Percentiles rank a stretch among this genome's conserved stretches.
Evolutionary conservation across 805 yeast genomes (phyloP).

Genomic region (Cyberlindnera euphorbiae): DNA sequence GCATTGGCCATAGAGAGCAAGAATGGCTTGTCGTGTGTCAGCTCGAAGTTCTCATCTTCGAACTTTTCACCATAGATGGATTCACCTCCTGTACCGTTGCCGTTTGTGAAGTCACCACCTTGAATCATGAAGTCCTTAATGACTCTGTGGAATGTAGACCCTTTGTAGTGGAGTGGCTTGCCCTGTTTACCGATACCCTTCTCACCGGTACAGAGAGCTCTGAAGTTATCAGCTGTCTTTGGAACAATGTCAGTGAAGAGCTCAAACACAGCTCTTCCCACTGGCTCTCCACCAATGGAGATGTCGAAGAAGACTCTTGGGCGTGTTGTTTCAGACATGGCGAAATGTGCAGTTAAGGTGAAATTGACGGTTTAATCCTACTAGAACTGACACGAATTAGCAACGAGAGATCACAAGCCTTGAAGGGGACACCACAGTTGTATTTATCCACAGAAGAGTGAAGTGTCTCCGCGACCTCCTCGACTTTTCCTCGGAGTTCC

Average conservation of each 20-base stretch:
- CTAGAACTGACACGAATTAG: no score
- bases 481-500: no score
- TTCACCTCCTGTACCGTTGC: slow-evolving; percentile 76
- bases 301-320: slow-evolving; percentile 75
- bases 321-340: slow-evolving; percentile 23
- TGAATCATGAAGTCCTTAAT: slow-evolving; percentile 89
- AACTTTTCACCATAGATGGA: slow-evolving; percentile 80
- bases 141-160: slow-evolving; percentile 89
- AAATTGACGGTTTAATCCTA: no score
- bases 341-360: background rate
- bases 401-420: no score
- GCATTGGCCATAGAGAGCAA: slow-evolving; percentile 95
- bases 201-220: slow-evolving; percentile 86
- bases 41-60: slow-evolving; percentile 83
- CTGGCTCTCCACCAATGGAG: slow-evolving; percentile 59
- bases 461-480: no score
- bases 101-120: slow-evolving; percentile 87
- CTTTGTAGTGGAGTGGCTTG: slow-evolving; percentile 67
- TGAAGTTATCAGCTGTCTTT: slow-evolving; percentile 84
- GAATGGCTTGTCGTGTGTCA: slow-evolving; percentile 79
- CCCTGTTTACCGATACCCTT: slow-evolving; percentile 62
- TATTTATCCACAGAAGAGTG: no score
- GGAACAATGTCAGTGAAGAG: slow-evolving; percentile 73
- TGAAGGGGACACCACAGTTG: no score
- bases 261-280: slow-evolving; percentile 79